A percentile compares a stretch with the other conserved stretches of the same genome.
phyloP scores from a whole-genome alignment of 345 rosid genomes.

The Acer saccharum region DNA sequence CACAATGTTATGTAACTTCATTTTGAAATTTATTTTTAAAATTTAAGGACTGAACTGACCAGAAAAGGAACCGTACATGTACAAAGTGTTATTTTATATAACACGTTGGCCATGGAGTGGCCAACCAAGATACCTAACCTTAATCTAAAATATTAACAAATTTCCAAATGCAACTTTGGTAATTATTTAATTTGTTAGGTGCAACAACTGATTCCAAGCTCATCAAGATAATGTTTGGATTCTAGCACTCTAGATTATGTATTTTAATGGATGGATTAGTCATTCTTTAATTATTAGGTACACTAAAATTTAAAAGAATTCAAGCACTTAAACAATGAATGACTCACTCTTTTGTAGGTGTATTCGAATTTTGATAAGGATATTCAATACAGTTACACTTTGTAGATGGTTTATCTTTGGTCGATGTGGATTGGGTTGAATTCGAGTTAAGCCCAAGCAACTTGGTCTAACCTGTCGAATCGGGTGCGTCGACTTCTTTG shows the following conservation, averaged over 20 bases:
- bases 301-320: not conserved
- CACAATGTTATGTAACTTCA: too few relatives aligned
- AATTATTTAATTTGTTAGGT: not conserved
- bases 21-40: too few relatives aligned
- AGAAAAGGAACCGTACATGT: too few relatives aligned
- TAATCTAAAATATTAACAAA: not conserved
- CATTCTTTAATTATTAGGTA: not conserved
- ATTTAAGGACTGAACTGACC: too few relatives aligned
- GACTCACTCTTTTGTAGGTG: not conserved
- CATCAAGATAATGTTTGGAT: not conserved
- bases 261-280: not conserved
- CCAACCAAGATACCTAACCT: constrained; percentile 1
- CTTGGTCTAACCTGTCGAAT: too few relatives aligned
- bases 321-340: not conserved
- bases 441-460: too few relatives aligned
- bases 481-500: too few relatives aligned
- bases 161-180: not conserved
- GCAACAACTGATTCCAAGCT: not conserved
- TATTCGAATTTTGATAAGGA: not conserved
- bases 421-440: too few relatives aligned
- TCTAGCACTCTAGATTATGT: not conserved
- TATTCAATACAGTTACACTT: too few relatives aligned
- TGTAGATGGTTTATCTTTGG: too few relatives aligned
- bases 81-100: too few relatives aligned
- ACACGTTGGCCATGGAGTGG: not conserved